These are phyloP conservation scores for Adansonia rubrostipa DNA, from an alignment of 441 rosid species.

Conservation along the genomic window DNA sequence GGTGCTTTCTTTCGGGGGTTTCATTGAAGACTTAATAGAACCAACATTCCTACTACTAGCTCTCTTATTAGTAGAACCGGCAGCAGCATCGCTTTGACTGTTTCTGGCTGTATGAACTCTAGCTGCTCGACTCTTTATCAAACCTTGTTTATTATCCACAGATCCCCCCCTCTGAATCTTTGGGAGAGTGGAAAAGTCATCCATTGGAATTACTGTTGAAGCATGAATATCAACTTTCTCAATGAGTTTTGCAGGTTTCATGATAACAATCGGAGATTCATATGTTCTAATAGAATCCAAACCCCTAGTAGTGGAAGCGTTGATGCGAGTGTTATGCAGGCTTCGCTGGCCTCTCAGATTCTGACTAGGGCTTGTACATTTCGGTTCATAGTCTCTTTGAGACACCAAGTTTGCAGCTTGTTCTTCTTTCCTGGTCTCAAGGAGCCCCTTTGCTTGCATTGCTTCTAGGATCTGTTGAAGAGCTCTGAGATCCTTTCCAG, in stretches of 20 bases:
- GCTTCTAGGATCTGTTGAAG: slow-evolving; percentile 80
- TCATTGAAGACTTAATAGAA: slow-evolving; percentile 49
- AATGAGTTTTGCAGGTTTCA: slow-evolving; percentile 86
- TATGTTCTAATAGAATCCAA: slow-evolving; percentile 47
- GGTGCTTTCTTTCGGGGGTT: slow-evolving; percentile 38
- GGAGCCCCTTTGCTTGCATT: slow-evolving; percentile 66
- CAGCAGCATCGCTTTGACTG: slow-evolving; percentile 40
- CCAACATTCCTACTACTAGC: slow-evolving; percentile 41
- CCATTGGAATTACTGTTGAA: slow-evolving; percentile 61
- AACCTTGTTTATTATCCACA: slow-evolving; percentile 43
- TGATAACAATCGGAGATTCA: slow-evolving; percentile 90
- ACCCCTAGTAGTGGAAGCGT: slow-evolving; percentile 38
- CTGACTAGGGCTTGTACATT: slow-evolving; percentile 45
- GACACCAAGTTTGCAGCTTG: slow-evolving; percentile 51
- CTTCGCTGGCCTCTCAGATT: slow-evolving; percentile 46
- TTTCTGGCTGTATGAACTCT: slow-evolving; percentile 52
- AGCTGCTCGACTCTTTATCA: slow-evolving; percentile 36
- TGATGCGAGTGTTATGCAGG: slow-evolving; percentile 32
- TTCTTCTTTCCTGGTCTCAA: slow-evolving; percentile 60
- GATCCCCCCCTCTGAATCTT: slow-evolving; percentile 42
- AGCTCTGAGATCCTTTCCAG: slow-evolving; percentile 84
- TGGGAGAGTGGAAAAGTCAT: slow-evolving; percentile 48
- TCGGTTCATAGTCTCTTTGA: slow-evolving; percentile 44
- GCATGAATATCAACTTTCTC: slow-evolving; percentile 58
- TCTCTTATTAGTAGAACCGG: slow-evolving; percentile 50